A percentile compares a stretch with the other conserved stretches of the same genome.
These are phyloP conservation scores for Drosera spatulata DNA, from an alignment of 179 eudicot species.

Conservation along the genomic window DNA sequence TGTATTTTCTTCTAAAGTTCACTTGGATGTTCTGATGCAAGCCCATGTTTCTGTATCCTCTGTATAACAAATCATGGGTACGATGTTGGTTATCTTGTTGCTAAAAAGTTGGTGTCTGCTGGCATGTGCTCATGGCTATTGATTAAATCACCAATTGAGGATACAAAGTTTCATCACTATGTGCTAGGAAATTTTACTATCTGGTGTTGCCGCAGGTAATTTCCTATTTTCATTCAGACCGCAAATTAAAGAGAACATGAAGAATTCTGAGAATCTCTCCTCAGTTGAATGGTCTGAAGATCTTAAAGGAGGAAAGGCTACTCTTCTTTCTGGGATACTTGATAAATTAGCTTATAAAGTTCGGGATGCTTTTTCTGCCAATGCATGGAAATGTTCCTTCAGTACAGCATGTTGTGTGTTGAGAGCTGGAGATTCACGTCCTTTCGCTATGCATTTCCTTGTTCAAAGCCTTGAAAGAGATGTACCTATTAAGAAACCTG, in stretches of 20 bases:
- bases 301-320: constrained; percentile 79
- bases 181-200: background rate
- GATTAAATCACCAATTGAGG: background rate
- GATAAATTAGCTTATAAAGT: constrained; percentile 80
- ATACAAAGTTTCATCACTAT: no score
- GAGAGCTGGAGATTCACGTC: constrained; percentile 40
- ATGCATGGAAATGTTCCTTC: constrained; percentile 49
- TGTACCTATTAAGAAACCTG: constrained; percentile 62
- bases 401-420: constrained; percentile 58
- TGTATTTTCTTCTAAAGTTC: constrained; percentile 5
- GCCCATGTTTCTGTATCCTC: background rate
- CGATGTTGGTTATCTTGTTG: background rate
- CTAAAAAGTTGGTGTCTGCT: no score
- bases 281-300: constrained; percentile 82
- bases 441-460: constrained; percentile 55
- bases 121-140: background rate
- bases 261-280: constrained; percentile 17
- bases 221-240: constrained; percentile 84
- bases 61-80: background rate
- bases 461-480: constrained; percentile 64
- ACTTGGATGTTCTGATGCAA: background rate
- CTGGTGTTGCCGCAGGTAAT: constrained; percentile 54
- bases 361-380: constrained; percentile 58
- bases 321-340: constrained; percentile 70
- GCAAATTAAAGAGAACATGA: constrained; percentile 22